Percentiles rank a stretch among this genome's conserved stretches.
Conservation (phyloP, 1,139 yeast species). For the Hyphopichia fennica region DNA sequence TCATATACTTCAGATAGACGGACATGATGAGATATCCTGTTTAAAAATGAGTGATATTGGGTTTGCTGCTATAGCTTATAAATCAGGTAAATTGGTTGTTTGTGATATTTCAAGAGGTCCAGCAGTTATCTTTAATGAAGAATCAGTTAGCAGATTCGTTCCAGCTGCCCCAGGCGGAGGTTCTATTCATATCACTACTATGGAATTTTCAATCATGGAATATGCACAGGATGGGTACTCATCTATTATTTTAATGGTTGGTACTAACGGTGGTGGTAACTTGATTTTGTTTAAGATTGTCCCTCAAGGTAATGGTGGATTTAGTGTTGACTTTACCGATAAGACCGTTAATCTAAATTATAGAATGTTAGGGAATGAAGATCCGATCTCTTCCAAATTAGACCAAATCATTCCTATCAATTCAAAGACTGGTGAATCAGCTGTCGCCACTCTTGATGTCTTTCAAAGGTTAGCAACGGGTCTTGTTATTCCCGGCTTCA, state of each 20-base stretch:
- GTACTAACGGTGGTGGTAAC: constrained; percentile 77
- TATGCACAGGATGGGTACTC: constrained; percentile 68
- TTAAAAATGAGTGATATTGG: constrained; percentile 75
- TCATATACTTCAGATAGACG: constrained; percentile 39
- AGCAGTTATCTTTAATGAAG: constrained; percentile 61
- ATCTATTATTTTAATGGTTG: constrained; percentile 70
- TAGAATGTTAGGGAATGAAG: constrained; percentile 25
- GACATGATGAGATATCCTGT: constrained; percentile 52
- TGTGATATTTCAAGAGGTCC: constrained; percentile 83
- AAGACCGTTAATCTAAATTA: constrained; percentile 42
- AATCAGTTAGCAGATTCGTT: constrained; percentile 40
- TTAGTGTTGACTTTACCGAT: constrained; percentile 58
- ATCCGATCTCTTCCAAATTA: constrained; percentile 51
- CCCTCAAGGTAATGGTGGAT: constrained; percentile 72
- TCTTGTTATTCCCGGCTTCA: constrained; percentile 57
- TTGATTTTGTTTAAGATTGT: constrained; percentile 63
- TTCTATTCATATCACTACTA: constrained; percentile 49
- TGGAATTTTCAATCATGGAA: constrained; percentile 75
- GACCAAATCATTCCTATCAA: constrained; percentile 60
- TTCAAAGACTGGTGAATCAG: constrained; percentile 56
- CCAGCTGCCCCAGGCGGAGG: constrained; percentile 30
- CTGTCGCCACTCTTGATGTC: constrained; percentile 60
- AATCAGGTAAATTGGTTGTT: constrained; percentile 70
- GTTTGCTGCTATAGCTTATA: constrained; percentile 80
- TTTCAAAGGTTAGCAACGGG: constrained; percentile 68